Evolutionary conservation across 106 monocot genomes (phyloP).

Genomic region (Chionographis japonica): DNA sequence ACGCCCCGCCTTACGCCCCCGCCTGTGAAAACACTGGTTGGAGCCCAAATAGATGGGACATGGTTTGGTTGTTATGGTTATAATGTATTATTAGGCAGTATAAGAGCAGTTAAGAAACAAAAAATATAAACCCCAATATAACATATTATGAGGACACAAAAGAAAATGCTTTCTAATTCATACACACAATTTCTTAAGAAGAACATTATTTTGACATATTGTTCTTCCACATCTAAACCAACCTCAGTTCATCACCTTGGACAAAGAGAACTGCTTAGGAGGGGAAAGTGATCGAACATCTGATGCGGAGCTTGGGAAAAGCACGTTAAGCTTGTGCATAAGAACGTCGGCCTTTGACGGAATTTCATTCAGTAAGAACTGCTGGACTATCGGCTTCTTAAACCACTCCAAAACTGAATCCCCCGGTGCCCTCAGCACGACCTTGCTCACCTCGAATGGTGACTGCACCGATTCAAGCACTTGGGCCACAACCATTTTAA

Average conservation of each 20-base stretch:
- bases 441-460: slow-evolving; percentile 96
- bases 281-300: slow-evolving; percentile 61
- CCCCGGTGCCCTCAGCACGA: slow-evolving; percentile 86
- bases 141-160: too few relatives aligned
- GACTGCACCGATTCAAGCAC: slow-evolving; percentile 68
- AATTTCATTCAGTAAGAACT: slow-evolving; percentile 93
- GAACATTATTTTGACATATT: too few relatives aligned
- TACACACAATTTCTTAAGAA: too few relatives aligned
- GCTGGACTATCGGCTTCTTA: slow-evolving; percentile 94
- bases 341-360: slow-evolving; percentile 81
- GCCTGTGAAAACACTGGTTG: too few relatives aligned
- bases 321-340: slow-evolving; percentile 87
- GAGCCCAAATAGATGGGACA: too few relatives aligned
- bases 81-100: too few relatives aligned
- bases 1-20: too few relatives aligned
- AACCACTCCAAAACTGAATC: slow-evolving; percentile 94
- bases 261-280: slow-evolving; percentile 24
- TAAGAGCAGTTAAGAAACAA: too few relatives aligned
- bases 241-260: slow-evolving; percentile 9
- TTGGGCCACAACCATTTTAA: slow-evolving; percentile 86
- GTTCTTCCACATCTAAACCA: too few relatives aligned
- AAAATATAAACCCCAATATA: too few relatives aligned
- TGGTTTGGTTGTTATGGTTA: too few relatives aligned
- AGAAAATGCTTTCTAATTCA: too few relatives aligned
- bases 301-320: slow-evolving; percentile 89